Conservation (phyloP, 805 yeast genomes). For the Suhomyces pyralidae region DNA sequence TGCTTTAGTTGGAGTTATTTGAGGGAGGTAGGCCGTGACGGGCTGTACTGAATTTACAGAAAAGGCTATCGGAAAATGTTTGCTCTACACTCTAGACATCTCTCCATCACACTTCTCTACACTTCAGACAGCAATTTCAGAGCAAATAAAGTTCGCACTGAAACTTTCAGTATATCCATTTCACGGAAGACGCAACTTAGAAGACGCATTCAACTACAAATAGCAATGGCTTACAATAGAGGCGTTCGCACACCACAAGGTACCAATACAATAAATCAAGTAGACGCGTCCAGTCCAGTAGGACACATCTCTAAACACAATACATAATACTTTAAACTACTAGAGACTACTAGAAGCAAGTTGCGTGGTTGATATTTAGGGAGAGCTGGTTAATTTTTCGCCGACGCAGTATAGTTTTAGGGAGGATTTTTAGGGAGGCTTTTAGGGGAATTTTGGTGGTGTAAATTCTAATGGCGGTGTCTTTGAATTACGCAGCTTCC, state of each 20-base stretch:
- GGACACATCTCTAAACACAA: background rate
- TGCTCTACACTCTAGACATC: no score
- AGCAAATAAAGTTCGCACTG: background rate
- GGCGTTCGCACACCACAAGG: background rate
- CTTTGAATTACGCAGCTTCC: constrained; percentile 3
- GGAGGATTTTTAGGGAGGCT: background rate
- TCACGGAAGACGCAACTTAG: no score
- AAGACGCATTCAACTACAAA: background rate
- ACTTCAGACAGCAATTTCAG: background rate
- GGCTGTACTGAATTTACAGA: no score
- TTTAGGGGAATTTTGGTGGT: no score
- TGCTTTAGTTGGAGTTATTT: no score
- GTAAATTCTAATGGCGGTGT: no score
- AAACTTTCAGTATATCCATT: background rate
- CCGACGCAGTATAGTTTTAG: background rate
- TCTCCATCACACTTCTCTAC: no score
- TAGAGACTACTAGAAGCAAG: background rate
- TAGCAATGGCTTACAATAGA: background rate
- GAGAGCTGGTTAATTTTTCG: background rate
- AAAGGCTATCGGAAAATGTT: no score
- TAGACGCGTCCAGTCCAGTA: constrained; percentile 1
- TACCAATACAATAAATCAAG: background rate
- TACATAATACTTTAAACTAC: background rate
- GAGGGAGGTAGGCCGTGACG: no score
- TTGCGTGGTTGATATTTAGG: background rate